phyloP scores from a whole-genome alignment of 768 basidiomycete genomes.

The Fomitopsis pulvina region DNA sequence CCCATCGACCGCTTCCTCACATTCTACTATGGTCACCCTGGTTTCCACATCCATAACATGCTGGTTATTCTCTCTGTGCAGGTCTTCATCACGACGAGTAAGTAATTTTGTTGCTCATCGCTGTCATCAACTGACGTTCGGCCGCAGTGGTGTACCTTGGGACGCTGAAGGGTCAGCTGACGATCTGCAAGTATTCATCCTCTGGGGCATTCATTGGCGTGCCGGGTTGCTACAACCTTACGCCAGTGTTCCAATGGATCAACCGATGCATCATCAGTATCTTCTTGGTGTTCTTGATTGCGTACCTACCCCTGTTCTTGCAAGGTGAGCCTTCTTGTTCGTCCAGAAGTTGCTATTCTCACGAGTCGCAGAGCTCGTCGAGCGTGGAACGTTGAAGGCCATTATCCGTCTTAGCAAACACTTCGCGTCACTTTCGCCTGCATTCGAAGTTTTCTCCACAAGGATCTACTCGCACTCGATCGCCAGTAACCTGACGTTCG shows the following conservation, averaged over 20 bases:
- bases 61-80: conserved; percentile 96
- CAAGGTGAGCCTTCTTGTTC: conserved; percentile 55
- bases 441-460: conserved; percentile 97
- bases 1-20: conserved; percentile 98
- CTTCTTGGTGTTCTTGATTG: conserved; percentile 97
- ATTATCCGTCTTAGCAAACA: conserved; percentile 90
- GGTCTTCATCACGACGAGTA: conserved; percentile 87
- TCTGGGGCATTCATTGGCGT: conserved; percentile 70
- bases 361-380: conserved; percentile 71
- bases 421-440: conserved; percentile 87
- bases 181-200: conserved; percentile 73
- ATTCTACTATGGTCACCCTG: conserved; percentile 99
- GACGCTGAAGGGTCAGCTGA: conserved; percentile 77
- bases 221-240: conserved; percentile 89
- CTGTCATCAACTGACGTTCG: conserved; percentile 12
- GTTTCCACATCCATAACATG: conserved; percentile 99
- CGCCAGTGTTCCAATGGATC: conserved; percentile 94
- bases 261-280: conserved; percentile 95
- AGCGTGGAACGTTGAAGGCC: conserved; percentile 90
- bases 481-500: conserved; percentile 92
- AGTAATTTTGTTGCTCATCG: conserved; percentile 26
- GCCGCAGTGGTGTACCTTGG: conserved; percentile 87
- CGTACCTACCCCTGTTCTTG: conserved; percentile 90
- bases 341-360: conserved; percentile 1
- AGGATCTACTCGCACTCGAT: conserved; percentile 99